Conservation (phyloP, 352 stramenopile genomes). For the Peronospora farinosa region DNA sequence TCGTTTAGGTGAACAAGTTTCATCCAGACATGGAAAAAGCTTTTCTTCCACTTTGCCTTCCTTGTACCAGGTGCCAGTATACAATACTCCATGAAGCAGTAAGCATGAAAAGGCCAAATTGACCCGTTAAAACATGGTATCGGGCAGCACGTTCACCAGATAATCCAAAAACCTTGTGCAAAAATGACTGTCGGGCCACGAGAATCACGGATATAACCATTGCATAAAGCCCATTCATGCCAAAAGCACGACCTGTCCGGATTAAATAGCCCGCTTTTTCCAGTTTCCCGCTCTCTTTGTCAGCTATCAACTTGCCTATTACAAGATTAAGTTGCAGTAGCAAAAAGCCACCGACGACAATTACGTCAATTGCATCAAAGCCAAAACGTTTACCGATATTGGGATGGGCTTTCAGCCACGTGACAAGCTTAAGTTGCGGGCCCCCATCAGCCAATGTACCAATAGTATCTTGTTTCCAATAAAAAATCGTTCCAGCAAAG, state of each 20-base stretch:
- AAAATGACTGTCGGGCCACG: conserved; percentile 55
- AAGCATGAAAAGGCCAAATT: conserved; percentile 43
- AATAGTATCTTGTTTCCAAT: conserved; percentile 26
- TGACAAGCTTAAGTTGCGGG: conserved; percentile 13
- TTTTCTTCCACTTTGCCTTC: conserved; percentile 44
- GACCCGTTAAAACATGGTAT: conserved; percentile 61
- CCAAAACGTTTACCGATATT: conserved; percentile 16
- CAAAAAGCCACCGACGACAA: conserved; percentile 36
- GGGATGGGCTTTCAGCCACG: conserved; percentile 26
- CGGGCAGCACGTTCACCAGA: conserved; percentile 49
- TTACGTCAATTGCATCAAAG: conserved; percentile 47
- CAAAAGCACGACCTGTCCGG: conserved; percentile 45
- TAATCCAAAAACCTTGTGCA: conserved; percentile 49
- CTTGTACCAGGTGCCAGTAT: conserved; percentile 46
- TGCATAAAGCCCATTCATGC: conserved; percentile 63
- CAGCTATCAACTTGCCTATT: conserved; percentile 56
- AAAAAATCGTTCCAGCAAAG: conserved; percentile 34
- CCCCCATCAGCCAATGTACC: conserved; percentile 10
- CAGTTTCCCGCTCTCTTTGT: conserved; percentile 59
- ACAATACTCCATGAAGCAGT: conserved; percentile 46
- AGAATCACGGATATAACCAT: conserved; percentile 56
- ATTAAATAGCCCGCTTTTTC: conserved; percentile 47
- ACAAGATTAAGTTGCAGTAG: conserved; percentile 60
- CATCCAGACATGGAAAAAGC: conserved; percentile 48
- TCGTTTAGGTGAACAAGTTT: conserved; percentile 33